Evolutionary conservation across 768 basidiomycete species (phyloP).

Genomic region (Pholiota molesta): DNA sequence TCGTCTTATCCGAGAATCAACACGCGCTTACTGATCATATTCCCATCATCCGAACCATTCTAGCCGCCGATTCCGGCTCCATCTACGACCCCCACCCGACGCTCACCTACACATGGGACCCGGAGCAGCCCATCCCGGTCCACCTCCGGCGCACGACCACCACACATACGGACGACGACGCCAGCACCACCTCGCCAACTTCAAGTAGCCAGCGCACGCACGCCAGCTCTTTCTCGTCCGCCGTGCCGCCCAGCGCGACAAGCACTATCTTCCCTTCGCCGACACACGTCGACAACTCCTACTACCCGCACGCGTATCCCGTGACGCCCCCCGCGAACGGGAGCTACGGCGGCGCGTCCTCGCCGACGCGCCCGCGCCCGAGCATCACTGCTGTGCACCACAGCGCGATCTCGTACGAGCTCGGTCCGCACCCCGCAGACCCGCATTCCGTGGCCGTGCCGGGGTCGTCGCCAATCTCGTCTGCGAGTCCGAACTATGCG

Average conservation of each 20-base stretch:
- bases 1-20: background rate
- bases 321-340: background rate
- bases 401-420: conserved; percentile 48
- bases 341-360: background rate
- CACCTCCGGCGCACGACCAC: conserved; percentile 14
- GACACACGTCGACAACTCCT: background rate
- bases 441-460: conserved; percentile 48
- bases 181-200: background rate
- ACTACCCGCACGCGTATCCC: conserved; percentile 1
- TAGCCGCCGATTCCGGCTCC: conserved; percentile 80
- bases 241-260: background rate
- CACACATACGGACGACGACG: conserved; percentile 10
- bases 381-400: conserved; percentile 13
- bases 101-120: conserved; percentile 77
- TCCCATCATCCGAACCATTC: background rate
- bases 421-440: conserved; percentile 77
- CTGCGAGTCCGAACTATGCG: background rate
- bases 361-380: conserved; percentile 8
- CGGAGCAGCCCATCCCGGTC: conserved; percentile 37
- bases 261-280: conserved; percentile 3
- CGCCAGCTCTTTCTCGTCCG: background rate
- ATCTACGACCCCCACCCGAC: conserved; percentile 74
- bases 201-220: background rate
- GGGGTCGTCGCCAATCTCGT: background rate
- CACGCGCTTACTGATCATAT: background rate